Base-by-base conservation (phyloP, 2,329 filamentous ascomycete genomes). In the Monosporascus sp. region DNA sequence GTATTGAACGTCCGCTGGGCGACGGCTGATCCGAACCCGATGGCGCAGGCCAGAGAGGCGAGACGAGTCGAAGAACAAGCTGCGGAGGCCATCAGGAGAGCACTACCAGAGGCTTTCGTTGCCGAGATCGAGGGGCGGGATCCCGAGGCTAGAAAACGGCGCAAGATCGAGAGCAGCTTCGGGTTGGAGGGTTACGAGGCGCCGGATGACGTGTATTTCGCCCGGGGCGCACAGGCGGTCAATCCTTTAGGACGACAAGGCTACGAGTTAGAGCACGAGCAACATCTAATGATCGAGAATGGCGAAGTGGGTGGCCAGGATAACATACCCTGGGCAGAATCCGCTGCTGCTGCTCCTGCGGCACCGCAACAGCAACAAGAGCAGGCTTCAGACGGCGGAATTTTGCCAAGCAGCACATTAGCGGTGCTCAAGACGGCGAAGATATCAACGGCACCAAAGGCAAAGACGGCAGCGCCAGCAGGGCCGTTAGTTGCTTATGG, bases 1-100 rank as follows among this genome's bases (percentile, higher is more conserved):
- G 86, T 97, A 22, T 76, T 99, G 26, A 99, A 99, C 70, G 92
- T 99, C 48, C 82, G 95, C 58, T 99, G 94, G 94, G 94, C 94
- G 43, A 99, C 94, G 0, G 88, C 91, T 7, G 94, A 99, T 67
- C 94, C 94, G 1, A 99, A 99, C 62, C 94, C 94, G 0, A 86
- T 94, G 77, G 91, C 93, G 2, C 91, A 96, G 70, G 95, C 95
- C 59, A 82, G 95, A 56, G 94, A 99, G 72, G 93, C 88, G 3
- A 81, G 88, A 40, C 81, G 87, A 41, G 87, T 99, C 56, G 94
- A 99, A 68, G 94, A 99, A 67, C 94, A 99, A 70, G 94, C 94
- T 2, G 94, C 94, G 0, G 94, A 97, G 65, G 95, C 94, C 1
- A 91, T 99, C 53, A 79, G 94, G 19, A 81, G 88, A 59, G 93